A percentile compares a stretch with the other conserved stretches of the same genome.
Evolutionary conservation across 352 stramenopile genomes (phyloP).

Genomic region (Phytophthora tubulina): DNA sequence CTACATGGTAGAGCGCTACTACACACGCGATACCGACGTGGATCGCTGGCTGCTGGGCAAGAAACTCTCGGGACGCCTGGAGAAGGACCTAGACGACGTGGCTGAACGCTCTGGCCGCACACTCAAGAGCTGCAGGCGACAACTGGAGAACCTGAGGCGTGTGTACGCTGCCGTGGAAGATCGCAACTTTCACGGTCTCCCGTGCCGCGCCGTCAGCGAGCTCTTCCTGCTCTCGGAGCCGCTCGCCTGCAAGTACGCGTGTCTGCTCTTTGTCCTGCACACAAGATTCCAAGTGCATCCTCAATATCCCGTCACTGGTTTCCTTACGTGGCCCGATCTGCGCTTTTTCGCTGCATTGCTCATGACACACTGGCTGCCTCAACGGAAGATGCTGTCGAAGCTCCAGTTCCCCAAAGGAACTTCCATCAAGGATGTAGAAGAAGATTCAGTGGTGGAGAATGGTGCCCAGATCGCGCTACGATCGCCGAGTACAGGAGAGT

Average conservation of each 20-base stretch:
- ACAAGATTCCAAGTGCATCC: constrained; percentile 82
- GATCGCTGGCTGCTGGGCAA: constrained; percentile 81
- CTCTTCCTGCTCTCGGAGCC: constrained; percentile 76
- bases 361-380: constrained; percentile 83
- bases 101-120: constrained; percentile 71
- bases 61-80: constrained; percentile 82
- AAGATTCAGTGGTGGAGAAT: constrained; percentile 54
- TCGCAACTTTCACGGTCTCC: constrained; percentile 79
- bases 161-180: constrained; percentile 81
- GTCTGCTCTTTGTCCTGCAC: constrained; percentile 84
- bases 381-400: constrained; percentile 52
- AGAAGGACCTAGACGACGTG: constrained; percentile 90
- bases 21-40: constrained; percentile 75
- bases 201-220: constrained; percentile 58
- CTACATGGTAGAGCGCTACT: constrained; percentile 88
- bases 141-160: constrained; percentile 84
- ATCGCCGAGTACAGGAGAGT: constrained; percentile 39
- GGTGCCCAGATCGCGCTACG: constrained; percentile 58
- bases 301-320: constrained; percentile 57
- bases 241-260: constrained; percentile 81
- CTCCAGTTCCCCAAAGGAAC: constrained; percentile 33
- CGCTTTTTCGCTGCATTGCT: constrained; percentile 76
- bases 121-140: constrained; percentile 79
- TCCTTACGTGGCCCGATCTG: constrained; percentile 75
- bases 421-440: constrained; percentile 3